Conservation (phyloP, 257 asterid species). For the Ligustrum vulgare region DNA sequence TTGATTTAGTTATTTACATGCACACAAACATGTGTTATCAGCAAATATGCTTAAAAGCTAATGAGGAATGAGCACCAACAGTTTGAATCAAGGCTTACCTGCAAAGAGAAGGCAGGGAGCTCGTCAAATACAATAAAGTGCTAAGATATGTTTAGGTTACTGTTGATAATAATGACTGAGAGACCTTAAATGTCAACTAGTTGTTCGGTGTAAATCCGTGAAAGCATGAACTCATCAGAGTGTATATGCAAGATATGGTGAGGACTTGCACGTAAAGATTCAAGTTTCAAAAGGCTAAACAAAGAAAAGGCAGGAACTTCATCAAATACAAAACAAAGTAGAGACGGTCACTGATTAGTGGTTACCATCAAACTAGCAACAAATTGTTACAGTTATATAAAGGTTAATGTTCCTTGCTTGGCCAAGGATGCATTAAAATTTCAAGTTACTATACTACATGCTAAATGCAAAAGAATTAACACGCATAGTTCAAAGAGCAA, state of each 20-base stretch:
- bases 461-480: background rate
- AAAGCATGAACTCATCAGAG: constrained; percentile 8
- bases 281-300: background rate
- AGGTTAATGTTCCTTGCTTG: constrained; percentile 6
- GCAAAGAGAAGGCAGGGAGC: background rate
- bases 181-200: background rate
- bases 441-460: background rate
- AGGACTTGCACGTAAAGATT: background rate
- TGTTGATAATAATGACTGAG: background rate
- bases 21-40: background rate
- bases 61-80: background rate
- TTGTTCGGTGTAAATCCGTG: background rate
- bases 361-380: constrained; percentile 2
- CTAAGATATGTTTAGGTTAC: background rate
- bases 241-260: background rate
- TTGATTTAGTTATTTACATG: background rate
- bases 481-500: constrained; percentile 3
- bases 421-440: background rate
- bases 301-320: background rate
- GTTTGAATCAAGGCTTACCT: background rate
- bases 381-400: background rate
- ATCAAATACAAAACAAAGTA: background rate
- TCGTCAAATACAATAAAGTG: background rate
- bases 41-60: background rate
- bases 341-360: background rate